Evolutionary conservation across 352 stramenopile genomes (phyloP), one percentile per base, ranked within the genome.

Genomic region (Peronosclerospora sorghi): DNA sequence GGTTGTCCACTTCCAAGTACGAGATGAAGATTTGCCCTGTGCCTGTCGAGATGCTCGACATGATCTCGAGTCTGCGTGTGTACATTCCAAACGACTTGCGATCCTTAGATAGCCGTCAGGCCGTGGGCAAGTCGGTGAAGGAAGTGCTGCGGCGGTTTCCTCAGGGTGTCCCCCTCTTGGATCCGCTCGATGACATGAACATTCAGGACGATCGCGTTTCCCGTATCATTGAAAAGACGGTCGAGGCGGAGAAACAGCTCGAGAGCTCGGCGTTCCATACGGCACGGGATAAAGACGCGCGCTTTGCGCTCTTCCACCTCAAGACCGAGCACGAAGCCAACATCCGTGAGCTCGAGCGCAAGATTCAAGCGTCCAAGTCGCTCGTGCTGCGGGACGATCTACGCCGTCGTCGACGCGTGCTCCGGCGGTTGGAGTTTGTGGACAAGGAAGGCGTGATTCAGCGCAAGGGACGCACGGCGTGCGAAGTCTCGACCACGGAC

Each of bases 401-500:
- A 37, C 86, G 91, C 44, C 88, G 95, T 29, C 98, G 97, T 56
- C 97, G 98, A 47, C 71, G 89, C 39, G 95, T 99, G 19, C 73
- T 99, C 29, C 89, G 94, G 15, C 73, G 95, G 28, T 68, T 99
- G 8, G 95, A 96, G 26, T 96, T 98, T 65, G 91, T 98, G 3
- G 88, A 97, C 59, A 79, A 81, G 32, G 83, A 97, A 19, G 81
- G 83, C 12, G 94, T 99, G 30, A 98, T 99, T 55, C 91, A 98
- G 62, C 91, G 95, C n/a, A 99, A 99, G 73, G 96, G 96, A 24
- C 82, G 96, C 34, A 97, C 96, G 17, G 96, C 95, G 3, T 99
- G 96, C 60, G 96, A 99, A 67, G 94, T 99, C 41, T 98, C 97
- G 35, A 98, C 96, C 8, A 94, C 89, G 2, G 89, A 99, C 58